Base-by-base conservation (phyloP, 495 filamentous ascomycete species). In the Aspergillus panamensis region DNA sequence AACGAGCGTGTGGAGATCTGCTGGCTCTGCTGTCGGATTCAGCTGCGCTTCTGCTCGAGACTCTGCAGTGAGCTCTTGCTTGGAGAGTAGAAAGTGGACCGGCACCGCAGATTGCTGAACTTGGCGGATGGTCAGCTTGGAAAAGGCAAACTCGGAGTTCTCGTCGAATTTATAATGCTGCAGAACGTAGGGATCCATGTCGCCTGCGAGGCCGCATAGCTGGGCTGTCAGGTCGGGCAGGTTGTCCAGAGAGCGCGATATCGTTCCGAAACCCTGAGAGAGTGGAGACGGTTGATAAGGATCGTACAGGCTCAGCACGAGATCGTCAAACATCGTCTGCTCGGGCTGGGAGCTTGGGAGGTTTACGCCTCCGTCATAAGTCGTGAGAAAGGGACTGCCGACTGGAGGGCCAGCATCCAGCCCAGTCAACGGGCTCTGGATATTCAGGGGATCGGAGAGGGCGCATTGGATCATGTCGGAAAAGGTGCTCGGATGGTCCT, bases 111-210 rank as follows among this genome's bases (percentile, higher is more conserved):
- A 20, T 2, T n/a, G 17, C 13, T 53, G 51, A 2, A 53, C 51
- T 21, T 32, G 6, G 9, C 51, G 51, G 20, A 53, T 12, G 5
- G 51, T 40, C 21, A 53, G 51, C 35, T 53, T 53, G 10, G 51
- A 53, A 33, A 53, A 53, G 19, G 35, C 6, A 10, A 53, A 42
- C 35, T 53, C 51, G 5, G 33, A 6, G 17, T 29, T 53, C 16
- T 19, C 35, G n/a, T 53, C 51, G 3, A 53, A 53, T 2, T 30
- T n/a, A 29, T 53, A 53, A 17, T 53, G 51, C 13, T 30, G 51
- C 14, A 53, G 16, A 13, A 53, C 51, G 25, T 53, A 53, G 9
- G 51, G 51, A 53, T 53, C 51, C 51, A 53, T 53, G 25, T 53
- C 51, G 12, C 51, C 35, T 16, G 51, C 29, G 17, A 53, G 12